Base-by-base conservation (phyloP, 257 asterid genomes). In the Ajuga chamaepitys region DNA sequence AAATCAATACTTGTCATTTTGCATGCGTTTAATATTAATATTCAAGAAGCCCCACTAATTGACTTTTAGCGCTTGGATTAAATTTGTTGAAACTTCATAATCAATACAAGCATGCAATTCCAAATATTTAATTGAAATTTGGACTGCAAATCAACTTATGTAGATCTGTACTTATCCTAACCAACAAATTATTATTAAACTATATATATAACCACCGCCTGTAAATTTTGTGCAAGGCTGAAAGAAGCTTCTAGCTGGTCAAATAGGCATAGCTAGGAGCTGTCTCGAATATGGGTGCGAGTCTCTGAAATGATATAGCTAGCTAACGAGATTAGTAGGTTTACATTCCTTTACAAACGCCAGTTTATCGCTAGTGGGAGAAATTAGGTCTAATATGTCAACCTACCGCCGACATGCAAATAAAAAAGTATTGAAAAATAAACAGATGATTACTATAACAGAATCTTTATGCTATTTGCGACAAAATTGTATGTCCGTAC, bases 141-240 rank as follows among this genome's bases (percentile, higher is more conserved):
- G 75, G 64, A 58, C 46, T 65, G 50, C 54, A 58, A 57, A 37
- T 69, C 62, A 69, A 37, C 52, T 20, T 17, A 40, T 51, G 8
- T 16, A 50, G 67, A 46, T 35, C 11, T 30, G 72, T 66, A 16
- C 52, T 68, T 58, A 58, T 58, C 66, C n/a, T 28, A 18, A 58
- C 47, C 34, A 48, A 35, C 61, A 58, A 32, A 54, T 57, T 12
- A 34, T 35, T 14, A 65, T 50, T 64, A 50, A 34, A 51, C 53
- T 25, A 66, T 42, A 6, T 46, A 11, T 46, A 24, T 35, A 24
- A 34, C 24, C 35, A 47, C 57, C 40, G 37, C 14, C 54, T 45
- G n/a, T 26, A 50, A 37, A 37, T 52, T 41, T 16, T 22, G 41
- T 53, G 25, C 11, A 63, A 52, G 56, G 65, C 40, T 41, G 20